Evolutionary conservation across 2,329 filamentous ascomycete species (phyloP).

Genomic region (Neospermospora avenae): DNA sequence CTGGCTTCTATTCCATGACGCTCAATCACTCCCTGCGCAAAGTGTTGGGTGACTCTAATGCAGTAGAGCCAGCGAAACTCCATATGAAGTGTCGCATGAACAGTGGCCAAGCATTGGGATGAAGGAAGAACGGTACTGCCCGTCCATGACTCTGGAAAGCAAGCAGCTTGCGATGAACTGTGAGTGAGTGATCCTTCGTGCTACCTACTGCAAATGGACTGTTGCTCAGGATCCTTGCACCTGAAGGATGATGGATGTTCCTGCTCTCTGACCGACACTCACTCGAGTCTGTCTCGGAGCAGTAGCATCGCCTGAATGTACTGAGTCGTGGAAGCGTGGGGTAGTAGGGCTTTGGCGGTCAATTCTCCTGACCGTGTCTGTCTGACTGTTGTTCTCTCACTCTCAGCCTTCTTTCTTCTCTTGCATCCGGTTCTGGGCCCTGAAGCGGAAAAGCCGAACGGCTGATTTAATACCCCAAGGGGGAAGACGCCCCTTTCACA

Average conservation of each 20-base stretch:
- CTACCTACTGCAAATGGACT: slow-evolving; percentile 1
- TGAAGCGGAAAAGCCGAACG: neutral
- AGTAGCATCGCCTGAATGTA: neutral
- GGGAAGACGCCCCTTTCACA: neutral
- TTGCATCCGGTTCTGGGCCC: too few relatives aligned
- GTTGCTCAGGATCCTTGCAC: neutral
- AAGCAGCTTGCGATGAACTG: neutral
- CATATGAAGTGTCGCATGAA: slow-evolving; percentile 4
- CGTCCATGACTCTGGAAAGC: slow-evolving; percentile 3
- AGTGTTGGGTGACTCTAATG: neutral
- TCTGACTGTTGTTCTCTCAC: neutral
- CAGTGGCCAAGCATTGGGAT: neutral
- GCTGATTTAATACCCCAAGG: neutral
- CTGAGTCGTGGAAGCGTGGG: neutral
- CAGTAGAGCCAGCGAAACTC: neutral
- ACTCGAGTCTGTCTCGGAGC: too few relatives aligned
- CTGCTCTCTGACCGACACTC: slow-evolving; percentile 1
- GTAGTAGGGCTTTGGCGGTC: slow-evolving; percentile 1
- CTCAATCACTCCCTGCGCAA: neutral
- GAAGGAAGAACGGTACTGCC: neutral
- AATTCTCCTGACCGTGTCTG: neutral
- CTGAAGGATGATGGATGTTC: too few relatives aligned
- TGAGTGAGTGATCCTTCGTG: slow-evolving; percentile 4
- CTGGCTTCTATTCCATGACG: neutral
- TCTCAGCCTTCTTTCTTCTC: neutral